Base-by-base conservation (phyloP, 371 early-diverging fungal genomes). In the Homolaphlyctis polyrhiza region DNA sequence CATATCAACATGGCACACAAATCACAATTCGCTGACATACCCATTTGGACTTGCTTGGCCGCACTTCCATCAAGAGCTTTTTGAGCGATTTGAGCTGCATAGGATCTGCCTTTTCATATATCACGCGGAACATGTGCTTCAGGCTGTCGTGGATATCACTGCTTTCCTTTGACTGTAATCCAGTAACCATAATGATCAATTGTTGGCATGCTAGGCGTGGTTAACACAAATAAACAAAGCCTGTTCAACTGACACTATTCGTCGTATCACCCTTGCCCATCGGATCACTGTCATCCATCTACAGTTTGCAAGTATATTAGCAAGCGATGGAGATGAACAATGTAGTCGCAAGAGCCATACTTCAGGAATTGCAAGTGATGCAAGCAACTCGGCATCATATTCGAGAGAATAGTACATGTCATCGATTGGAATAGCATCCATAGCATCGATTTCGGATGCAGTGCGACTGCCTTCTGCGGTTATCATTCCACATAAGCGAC, bases 41-140 rank as follows among this genome's bases (percentile, higher is more conserved):
- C 96, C 96, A 95, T 80, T 94, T 94, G 18, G 93, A 90, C 61
- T 90, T 83, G 69, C 88, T 88, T 2, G 92, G 92, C 35, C 89
- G 87, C 18, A 93, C 88, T 65, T 93, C 92, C 5, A 88, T 85
- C n/a, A 95, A 69, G 5, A 94, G 69, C 35, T 83, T 80, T 63
- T 87, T 82, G 25, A 95, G 69, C 66, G 91, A 91, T 11, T 87
- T 59, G 18, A 70, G 62, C 36, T 69, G 61, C 27, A 60, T 59
- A 0, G 70, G 66, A 2, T 55, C 65, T 8, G 66, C 65, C 29
- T 88, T 83, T 61, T 84, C 78, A 48, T 87, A 87, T 57, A 95
- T 91, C 14, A 89, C 87, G 69, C 87, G 82, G 23, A 90, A 81
- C n/a, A 93, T 77, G 73, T 91, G 89, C 78, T 64, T 64, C 57